Evolutionary conservation across 257 asterid genomes (phyloP).

Genomic region (Penstemon newberryi): DNA sequence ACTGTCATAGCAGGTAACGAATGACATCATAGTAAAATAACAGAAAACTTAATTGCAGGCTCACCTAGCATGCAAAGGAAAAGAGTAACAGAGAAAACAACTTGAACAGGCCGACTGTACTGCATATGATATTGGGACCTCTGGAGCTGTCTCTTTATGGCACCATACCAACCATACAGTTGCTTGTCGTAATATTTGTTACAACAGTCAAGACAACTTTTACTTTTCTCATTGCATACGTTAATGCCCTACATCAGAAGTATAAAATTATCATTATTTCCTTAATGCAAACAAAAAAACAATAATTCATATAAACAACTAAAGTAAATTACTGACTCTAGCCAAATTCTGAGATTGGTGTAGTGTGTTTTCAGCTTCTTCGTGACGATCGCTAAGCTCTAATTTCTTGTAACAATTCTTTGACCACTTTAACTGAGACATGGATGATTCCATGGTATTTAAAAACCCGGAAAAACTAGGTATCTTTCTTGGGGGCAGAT

Average conservation of each 20-base stretch:
- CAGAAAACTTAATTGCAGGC: slow-evolving; percentile 31
- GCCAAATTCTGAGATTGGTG: slow-evolving; percentile 61
- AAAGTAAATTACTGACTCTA: slow-evolving; percentile 46
- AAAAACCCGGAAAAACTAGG: slow-evolving; percentile 79
- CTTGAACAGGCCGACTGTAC: slow-evolving; percentile 71
- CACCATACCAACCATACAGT: slow-evolving; percentile 77
- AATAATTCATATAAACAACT: slow-evolving; percentile 11
- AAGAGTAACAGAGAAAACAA: slow-evolving; percentile 49
- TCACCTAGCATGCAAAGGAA: slow-evolving; percentile 76
- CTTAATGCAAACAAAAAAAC: not conserved
- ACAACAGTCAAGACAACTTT: slow-evolving; percentile 68
- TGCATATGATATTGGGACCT: slow-evolving; percentile 88
- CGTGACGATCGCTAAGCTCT: slow-evolving; percentile 49
- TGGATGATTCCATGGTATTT: slow-evolving; percentile 69
- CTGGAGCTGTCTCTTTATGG: slow-evolving; percentile 77
- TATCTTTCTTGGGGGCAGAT: slow-evolving; percentile 61
- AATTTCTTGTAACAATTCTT: slow-evolving; percentile 80
- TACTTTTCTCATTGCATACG: slow-evolving; percentile 59
- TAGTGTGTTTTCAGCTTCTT: slow-evolving; percentile 45
- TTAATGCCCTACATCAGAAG: slow-evolving; percentile 48
- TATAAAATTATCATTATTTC: too few species aligned
- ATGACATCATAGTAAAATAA: slow-evolving; percentile 14
- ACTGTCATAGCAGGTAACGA: not conserved
- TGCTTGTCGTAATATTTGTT: slow-evolving; percentile 69
- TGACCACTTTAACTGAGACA: slow-evolving; percentile 65